Base-by-base conservation (phyloP, 2,329 filamentous ascomycete species). In the Paraphaeosphaeria sporulosa region DNA sequence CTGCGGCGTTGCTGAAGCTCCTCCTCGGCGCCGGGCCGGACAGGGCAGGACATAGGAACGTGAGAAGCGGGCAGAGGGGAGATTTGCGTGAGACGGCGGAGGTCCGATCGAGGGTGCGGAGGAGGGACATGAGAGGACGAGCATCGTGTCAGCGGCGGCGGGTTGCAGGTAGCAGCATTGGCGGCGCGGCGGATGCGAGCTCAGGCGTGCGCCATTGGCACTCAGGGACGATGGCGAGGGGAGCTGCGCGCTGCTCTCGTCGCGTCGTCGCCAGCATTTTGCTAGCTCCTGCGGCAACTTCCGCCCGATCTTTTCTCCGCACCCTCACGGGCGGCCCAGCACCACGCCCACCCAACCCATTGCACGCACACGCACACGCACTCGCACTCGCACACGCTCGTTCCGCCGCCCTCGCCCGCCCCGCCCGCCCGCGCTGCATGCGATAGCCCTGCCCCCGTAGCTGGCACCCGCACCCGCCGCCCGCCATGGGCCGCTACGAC, bases 111-210 rank as follows among this genome's bases (percentile, higher is more conserved):
- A 83, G 81, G 79, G 80, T 80, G 79, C 82, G 82, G 80, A 84
- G 76, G 80, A 83, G 80, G 85, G 85, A 87, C 87, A 90, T 89
- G 86, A 85, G 85, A 84, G 73, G 80, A 76, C 80, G 81, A 79
- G 83, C 87, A 89, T 89, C 69, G 81, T 87, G 85, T 79, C 78
- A 74, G 69, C 58, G 63, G 63, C 59, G 58, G 63, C 55, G 44
- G 47, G 57, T 60, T 58, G 55, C 60, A 60, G 55, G 49, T 57
- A 36, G n/a, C 61, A 65, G 64, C 68, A 72, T 71, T 40, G 34
- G 61, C 49, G 38, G 21, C 25, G 8, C 38, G 17, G 42, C 13
- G 30, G 38, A 40, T 47, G 57, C 62, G 62, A 59, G 21, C 58
- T 60, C 71, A 13, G 47, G 46, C 23, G 62, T 59, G 58, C 64